Base-by-base conservation (phyloP, 345 rosid species). In the Noccaea bulbosa region DNA sequence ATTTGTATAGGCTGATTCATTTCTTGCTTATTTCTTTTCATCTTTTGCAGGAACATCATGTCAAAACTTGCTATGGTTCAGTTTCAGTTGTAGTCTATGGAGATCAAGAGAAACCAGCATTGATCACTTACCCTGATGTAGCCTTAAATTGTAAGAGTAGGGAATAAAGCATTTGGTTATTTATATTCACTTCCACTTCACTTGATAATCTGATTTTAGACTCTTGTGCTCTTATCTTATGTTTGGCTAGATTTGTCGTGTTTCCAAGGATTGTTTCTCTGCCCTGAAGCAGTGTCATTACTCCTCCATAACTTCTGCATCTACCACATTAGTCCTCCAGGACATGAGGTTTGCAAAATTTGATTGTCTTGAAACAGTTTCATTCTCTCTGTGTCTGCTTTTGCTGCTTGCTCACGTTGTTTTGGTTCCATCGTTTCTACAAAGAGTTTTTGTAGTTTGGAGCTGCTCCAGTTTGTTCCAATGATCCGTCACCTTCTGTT, bases 401-500 rank as follows among this genome's bases (percentile, higher is more conserved):
- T 2, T 49, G 14, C 62, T 71, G 41, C 61, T 71, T 88, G 64
- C 77, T 84, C 70, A 84, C 77, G 60, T 76, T 67, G 66, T 69
- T 58, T 60, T 65, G 66, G 68, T 72, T 62, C 34, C 81, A 81
- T 74, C 73, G 35, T 74, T 77, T 69, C 81, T 82, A 82, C 80
- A 89, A 65, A 91, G 96, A 86, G 89, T 81, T 85, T 71, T 87
- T 89, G 90, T 83, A 94, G 99, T 91, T 94, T 11, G 96, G 99
- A 81, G 98, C 99, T 65, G 84, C 88, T 75, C 72, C 89, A 32
- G 74, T 88, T 80, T 55, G 87, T 81, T 76, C 83, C 37, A 79
- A 73, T 77, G 85, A 81, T 65, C 81, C 83, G 8, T 65, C 71
- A 4, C 85, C 80, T 71, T 85, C 89, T 64, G 90, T 81, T 41